phyloP scores from a whole-genome alignment of 768 basidiomycete species.

The Mycena leptocephala region DNA sequence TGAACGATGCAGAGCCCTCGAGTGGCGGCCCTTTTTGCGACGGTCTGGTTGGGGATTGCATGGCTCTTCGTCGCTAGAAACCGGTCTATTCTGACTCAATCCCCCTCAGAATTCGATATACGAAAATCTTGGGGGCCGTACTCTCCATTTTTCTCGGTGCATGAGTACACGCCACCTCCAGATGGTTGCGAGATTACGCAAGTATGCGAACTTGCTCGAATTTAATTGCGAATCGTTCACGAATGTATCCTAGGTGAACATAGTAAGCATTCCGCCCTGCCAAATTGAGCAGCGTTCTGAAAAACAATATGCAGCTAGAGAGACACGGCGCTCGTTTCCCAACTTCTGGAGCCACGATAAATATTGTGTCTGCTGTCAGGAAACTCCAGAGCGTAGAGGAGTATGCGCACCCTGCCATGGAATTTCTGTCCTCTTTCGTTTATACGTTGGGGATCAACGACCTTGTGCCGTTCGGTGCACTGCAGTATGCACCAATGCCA shows the following conservation, averaged over 20 bases:
- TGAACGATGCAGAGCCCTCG: background rate
- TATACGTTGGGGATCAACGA: slow-evolving; percentile 73
- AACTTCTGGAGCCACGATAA: slow-evolving; percentile 62
- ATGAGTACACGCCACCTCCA: slow-evolving; percentile 63
- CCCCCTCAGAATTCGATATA: background rate
- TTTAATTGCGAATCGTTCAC: background rate
- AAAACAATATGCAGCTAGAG: slow-evolving; percentile 68
- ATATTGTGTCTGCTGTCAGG: slow-evolving; percentile 63
- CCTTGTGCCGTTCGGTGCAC: slow-evolving; percentile 78
- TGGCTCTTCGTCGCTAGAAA: slow-evolving; percentile 11
- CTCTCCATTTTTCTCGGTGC: slow-evolving; percentile 71
- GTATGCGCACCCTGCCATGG: slow-evolving; percentile 62
- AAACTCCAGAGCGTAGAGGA: slow-evolving; percentile 67
- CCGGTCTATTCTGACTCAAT: background rate
- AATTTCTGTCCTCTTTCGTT: slow-evolving; percentile 73
- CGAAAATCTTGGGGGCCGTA: slow-evolving; percentile 71
- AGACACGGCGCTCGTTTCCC: slow-evolving; percentile 89
- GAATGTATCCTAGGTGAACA: slow-evolving; percentile 64
- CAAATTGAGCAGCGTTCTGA: background rate
- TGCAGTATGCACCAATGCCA: slow-evolving; percentile 64
- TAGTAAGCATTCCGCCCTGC: slow-evolving; percentile 57
- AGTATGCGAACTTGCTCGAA: slow-evolving; percentile 49
- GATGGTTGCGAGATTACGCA: slow-evolving; percentile 69
- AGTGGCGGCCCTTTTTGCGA: background rate
- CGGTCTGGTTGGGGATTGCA: slow-evolving; percentile 21